Percentiles rank a stretch among this genome's conserved stretches.
Evolutionary conservation across 345 rosid genomes (phyloP).

Genomic region (Salix arbutifolia): DNA sequence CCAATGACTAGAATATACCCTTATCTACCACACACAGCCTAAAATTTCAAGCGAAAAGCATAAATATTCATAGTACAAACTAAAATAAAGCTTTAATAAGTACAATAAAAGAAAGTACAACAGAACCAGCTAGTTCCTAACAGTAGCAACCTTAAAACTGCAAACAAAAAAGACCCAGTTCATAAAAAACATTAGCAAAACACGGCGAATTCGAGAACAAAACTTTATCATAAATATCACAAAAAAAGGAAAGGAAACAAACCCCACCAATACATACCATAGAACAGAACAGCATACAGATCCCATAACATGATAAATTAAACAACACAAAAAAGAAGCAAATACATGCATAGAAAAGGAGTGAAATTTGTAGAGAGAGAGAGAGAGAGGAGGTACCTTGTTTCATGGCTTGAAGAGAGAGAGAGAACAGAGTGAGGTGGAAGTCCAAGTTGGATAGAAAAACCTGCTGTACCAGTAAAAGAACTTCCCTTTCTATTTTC

Average conservation of each 20-base stretch:
- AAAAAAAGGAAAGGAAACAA: not conserved
- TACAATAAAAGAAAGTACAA: not conserved
- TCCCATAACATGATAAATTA: not conserved
- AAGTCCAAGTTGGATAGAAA: constrained; percentile 47
- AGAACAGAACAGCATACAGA: not conserved
- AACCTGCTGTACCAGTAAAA: not conserved
- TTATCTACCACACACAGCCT: not conserved
- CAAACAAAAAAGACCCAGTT: constrained; percentile 9
- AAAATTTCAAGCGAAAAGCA: not conserved
- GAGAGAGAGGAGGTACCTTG: constrained; percentile 18
- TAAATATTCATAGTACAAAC: not conserved
- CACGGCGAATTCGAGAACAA: not conserved
- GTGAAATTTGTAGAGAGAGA: not conserved
- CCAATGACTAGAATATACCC: not conserved
- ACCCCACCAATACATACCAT: not conserved
- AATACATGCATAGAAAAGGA: not conserved
- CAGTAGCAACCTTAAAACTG: constrained; percentile 4
- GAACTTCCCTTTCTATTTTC: not conserved
- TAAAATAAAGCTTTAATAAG: not conserved
- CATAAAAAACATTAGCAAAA: not conserved
- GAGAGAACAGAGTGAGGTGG: constrained; percentile 41
- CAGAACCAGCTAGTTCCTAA: not conserved
- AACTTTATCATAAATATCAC: not conserved
- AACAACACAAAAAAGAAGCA: not conserved
- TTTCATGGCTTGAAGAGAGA: constrained; percentile 30